Evolutionary conservation across 176 grass and related monocot genomes (phyloP).

Genomic region (Elymus sibiricus): DNA sequence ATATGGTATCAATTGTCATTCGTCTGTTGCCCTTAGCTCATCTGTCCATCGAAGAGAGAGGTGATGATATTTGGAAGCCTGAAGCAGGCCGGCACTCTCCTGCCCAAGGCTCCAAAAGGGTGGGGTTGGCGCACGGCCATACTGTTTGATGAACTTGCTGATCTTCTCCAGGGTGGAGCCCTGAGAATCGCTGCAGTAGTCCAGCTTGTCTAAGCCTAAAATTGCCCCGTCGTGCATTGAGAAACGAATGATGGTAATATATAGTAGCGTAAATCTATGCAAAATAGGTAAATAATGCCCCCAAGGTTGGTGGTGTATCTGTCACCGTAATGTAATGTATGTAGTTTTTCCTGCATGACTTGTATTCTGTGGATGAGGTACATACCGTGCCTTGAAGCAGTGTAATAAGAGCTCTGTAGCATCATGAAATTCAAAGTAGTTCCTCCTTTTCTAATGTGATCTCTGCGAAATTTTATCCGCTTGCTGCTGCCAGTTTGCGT

Average conservation of each 20-base stretch:
- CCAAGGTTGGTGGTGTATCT: neutral
- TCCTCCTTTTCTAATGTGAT: neutral
- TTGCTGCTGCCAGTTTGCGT: neutral
- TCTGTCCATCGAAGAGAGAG: slow-evolving; percentile 93
- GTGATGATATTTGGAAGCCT: slow-evolving; percentile 91
- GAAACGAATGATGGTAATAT: neutral
- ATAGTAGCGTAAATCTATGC: neutral
- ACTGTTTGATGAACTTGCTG: slow-evolving; percentile 81
- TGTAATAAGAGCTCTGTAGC: slow-evolving; percentile 16
- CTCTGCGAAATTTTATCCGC: neutral
- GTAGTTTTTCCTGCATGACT: neutral
- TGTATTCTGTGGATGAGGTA: neutral
- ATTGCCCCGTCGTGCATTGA: neutral
- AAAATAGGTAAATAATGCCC: slow-evolving; percentile 5
- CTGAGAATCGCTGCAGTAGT: slow-evolving; percentile 79
- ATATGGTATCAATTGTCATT: neutral
- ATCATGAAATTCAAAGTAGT: neutral
- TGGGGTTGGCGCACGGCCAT: slow-evolving; percentile 99
- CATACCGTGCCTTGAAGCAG: neutral
- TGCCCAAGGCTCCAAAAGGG: slow-evolving; percentile 93
- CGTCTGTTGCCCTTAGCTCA: slow-evolving; percentile 55
- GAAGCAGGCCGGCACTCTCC: slow-evolving; percentile 88
- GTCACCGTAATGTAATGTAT: neutral
- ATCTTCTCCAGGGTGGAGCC: slow-evolving; percentile 87
- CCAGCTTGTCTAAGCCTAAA: slow-evolving; percentile 65